Base-by-base conservation (phyloP, 2,329 filamentous ascomycete genomes). In the Cercospora beticola region DNA sequence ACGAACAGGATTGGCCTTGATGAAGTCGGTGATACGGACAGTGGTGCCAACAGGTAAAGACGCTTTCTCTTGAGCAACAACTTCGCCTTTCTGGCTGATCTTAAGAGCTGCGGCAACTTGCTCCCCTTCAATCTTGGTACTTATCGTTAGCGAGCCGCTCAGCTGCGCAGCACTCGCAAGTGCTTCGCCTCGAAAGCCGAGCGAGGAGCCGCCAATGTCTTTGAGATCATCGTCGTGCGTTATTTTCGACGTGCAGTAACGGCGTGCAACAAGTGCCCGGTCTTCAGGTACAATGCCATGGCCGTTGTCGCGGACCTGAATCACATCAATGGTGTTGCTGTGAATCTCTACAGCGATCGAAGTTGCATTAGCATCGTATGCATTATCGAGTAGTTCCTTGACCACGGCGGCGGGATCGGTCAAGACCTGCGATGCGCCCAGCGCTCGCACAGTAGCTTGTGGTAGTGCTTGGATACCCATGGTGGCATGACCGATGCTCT, bases 121-220 rank as follows among this genome's bases (percentile, higher is more conserved):
- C 69, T 93, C 90, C 2, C 83, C 83, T 33, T 86, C 81, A 2
- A 87, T 87, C 70, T 87, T 86, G 3, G 91, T 93, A 14, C 84
- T 90, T 62, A 93, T 81, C 7, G 80, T 81, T 54, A 93, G 68
- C 2, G 76, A 80, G 3, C 83, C 82, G 43, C 87, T 88, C 67
- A 92, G 76, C 52, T 86, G 83, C 68, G 87, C 89, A 68, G 85
- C 84, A 77, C 87, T 89, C 46, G 90, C 89, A 68, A 94, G 81
- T 16, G 91, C 91, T 75, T 92, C 87, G 21, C 92, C 92, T 40
- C 92, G 86, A 75, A 94, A 94, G 1, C 92, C 92, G n/a, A 94
- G 83, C 33, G 85, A 89, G 54, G 81, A 82, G 1, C 86, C 85
- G 7, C 86, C 87, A 21, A 89, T 80, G 1, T 75, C 77, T 62